phyloP scores from a whole-genome alignment of 106 monocot genomes.

The Apostasia shenzhenica region DNA sequence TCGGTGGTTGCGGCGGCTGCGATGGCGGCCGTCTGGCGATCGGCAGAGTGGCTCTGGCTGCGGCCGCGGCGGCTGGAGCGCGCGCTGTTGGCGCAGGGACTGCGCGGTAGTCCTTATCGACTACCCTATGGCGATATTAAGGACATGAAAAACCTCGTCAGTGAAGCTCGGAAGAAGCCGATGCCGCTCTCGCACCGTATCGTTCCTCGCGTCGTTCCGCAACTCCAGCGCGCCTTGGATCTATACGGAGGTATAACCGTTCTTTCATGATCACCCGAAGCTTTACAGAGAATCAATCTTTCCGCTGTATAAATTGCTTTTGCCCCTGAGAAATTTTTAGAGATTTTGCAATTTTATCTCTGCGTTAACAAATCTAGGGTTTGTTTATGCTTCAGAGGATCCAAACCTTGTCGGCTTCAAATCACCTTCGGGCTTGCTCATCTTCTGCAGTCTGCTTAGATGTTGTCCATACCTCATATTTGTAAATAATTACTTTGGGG shows the following conservation, averaged over 20 bases:
- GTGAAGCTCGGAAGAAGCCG: constrained; percentile 20
- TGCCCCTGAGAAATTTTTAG: too few relatives aligned
- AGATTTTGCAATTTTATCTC: too few relatives aligned
- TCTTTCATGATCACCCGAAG: too few relatives aligned
- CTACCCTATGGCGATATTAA: constrained; percentile 33
- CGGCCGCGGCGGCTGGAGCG: constrained; percentile 44
- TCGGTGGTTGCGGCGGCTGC: neutral
- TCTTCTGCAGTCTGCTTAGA: too few relatives aligned
- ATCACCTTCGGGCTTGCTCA: too few relatives aligned
- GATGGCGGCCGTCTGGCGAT: neutral
- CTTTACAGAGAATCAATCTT: too few relatives aligned
- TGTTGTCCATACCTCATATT: too few relatives aligned
- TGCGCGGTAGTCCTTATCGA: constrained; percentile 36
- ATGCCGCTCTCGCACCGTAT: constrained; percentile 23
- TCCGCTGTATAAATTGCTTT: too few relatives aligned
- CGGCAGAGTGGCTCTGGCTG: constrained; percentile 23
- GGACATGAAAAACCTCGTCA: constrained; percentile 6
- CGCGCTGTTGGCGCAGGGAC: constrained; percentile 25
- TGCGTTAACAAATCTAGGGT: too few relatives aligned
- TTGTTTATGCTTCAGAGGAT: too few relatives aligned
- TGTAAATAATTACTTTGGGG: too few relatives aligned
- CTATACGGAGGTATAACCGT: neutral
- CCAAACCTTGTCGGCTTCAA: too few relatives aligned
- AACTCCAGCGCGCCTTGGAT: neutral
- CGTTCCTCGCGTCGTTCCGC: constrained; percentile 17